Evolutionary conservation across 2,329 filamentous ascomycete species (phyloP), one percentile per base, ranked within the genome.

Genomic region (Ophidiomyces ophidiicola): DNA sequence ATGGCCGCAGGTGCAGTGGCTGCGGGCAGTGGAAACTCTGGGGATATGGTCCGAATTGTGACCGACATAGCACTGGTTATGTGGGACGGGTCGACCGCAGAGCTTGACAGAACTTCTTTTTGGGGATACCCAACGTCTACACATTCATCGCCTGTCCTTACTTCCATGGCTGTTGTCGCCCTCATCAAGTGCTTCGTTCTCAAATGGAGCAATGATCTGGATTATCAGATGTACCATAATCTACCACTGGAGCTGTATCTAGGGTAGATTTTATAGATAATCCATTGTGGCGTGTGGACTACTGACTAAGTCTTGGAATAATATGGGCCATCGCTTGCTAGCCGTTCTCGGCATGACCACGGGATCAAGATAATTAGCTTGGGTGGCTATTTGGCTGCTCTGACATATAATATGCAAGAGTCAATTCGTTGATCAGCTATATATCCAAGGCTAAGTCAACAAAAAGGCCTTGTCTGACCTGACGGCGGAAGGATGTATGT

Each of bases 151-250:
- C 10, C 35, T 23, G 25, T 15, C 23, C 35, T 37, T 17, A 30
- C 3, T 8, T 26, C 35, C 4, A 37, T 36, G 33, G 24, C 33
- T 26, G 33, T 28, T 3, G 14, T 28, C 14, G 33, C 33, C n/a
- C 33, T 36, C 7, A 24, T 36, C 24, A 36, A 36, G 17, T 36
- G 33, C 24, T 36, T 36, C 11, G 33, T 36, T n/a, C 17, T 36
- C 4, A 24, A 36, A 36, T 36, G 33, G 33, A 36, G 33, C 24
- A 28, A 24, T 19, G 12, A 36, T 11, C 20, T 36, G 33, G 33
- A 36, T 15, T 36, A 36, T n/a, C 33, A 36, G 23, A 19, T 36
- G 24, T 36, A 36, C 24, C 33, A 36, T 15, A 24, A 36, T 28
- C 14, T 36, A 17, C 33, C 33, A n/a, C 8, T 28, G 14, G 25